Evolutionary conservation across 495 filamentous ascomycete genomes (phyloP), one percentile per base, ranked within the genome.

Genomic region (Penicillium cataractarum): DNA sequence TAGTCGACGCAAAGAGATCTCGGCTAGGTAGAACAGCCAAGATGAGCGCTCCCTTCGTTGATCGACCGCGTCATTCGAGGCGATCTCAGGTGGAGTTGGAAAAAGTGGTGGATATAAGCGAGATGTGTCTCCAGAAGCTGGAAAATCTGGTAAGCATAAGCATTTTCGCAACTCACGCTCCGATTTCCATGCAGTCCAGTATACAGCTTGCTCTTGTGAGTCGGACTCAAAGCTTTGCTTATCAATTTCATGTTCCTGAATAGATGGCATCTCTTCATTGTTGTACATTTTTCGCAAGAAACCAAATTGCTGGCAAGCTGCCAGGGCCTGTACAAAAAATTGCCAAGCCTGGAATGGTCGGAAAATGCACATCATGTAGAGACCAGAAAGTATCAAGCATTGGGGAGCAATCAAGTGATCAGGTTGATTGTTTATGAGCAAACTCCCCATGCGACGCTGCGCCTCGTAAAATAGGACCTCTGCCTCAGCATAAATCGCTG

Each of bases 151-250:
- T 7, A 50, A 24, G 9, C 24, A 26, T 27, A 50, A 50, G 12
- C 26, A 26, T 29, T 24, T 5, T 12, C 46, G 46, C 46, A 50
- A 13, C 24, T 50, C 46, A 10, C 46, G 46, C 15, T 50, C 46
- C 12, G 46, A 50, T 29, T 50, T 50, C 46, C 46, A 50, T 1
- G 22, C 22, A 6, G 46, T 50, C 46, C 46, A 50, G 46, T 50
- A 50, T 26, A 50, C 26, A 50, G 22, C 26, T 13, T 50, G 22
- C 5, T 26, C 46, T 5, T 26, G 22, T 1, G 46, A 29, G 46
- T 50, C 24, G n/a, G 46, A 24, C 21, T 46, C 42, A 1, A 21
- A 4, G 2, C 12, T 22, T 22, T 4, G 42, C 8, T 22, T 5
- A 1, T 5, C 19, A 1, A 0, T 12, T 24, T 46, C 42, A 2